Evolutionary conservation across 192 early-diverging fungal genomes (phyloP).

Genomic region (Backusella psychrophila): DNA sequence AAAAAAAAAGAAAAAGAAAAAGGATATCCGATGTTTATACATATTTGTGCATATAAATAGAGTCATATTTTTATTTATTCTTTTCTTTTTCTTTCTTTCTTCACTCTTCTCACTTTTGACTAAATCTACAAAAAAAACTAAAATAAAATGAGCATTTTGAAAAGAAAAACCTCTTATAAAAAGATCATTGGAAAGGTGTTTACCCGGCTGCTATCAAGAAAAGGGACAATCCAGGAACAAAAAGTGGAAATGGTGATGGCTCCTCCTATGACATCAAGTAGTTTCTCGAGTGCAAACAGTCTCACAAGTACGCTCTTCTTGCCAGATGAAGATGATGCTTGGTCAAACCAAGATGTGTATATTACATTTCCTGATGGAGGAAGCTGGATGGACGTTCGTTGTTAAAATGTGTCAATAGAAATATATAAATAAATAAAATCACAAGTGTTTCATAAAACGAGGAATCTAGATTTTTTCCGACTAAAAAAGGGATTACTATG

Average conservation of each 20-base stretch:
- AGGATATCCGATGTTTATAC: neutral
- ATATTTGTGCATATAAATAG: neutral
- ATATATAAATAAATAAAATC: neutral
- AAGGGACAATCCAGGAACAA: neutral
- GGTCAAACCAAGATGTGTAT: neutral
- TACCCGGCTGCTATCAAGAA: neutral
- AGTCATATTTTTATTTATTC: neutral
- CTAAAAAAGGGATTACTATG: neutral
- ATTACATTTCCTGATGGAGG: neutral
- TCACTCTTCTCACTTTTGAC: neutral
- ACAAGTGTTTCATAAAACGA: neutral
- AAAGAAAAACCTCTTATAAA: neutral
- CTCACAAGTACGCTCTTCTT: neutral
- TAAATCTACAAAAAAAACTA: neutral
- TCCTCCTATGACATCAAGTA: neutral
- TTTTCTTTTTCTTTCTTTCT: neutral
- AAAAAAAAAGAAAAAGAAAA: neutral
- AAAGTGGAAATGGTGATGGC: neutral
- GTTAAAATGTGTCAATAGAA: neutral
- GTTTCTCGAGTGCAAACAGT: neutral
- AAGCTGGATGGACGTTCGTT: neutral
- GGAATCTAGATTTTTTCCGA: slow-evolving; percentile 1
- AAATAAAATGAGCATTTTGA: neutral
- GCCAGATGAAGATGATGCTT: neutral
- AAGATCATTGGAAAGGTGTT: neutral